phyloP scores from a whole-genome alignment of 805 yeast species.

The Candida chauliodis region DNA sequence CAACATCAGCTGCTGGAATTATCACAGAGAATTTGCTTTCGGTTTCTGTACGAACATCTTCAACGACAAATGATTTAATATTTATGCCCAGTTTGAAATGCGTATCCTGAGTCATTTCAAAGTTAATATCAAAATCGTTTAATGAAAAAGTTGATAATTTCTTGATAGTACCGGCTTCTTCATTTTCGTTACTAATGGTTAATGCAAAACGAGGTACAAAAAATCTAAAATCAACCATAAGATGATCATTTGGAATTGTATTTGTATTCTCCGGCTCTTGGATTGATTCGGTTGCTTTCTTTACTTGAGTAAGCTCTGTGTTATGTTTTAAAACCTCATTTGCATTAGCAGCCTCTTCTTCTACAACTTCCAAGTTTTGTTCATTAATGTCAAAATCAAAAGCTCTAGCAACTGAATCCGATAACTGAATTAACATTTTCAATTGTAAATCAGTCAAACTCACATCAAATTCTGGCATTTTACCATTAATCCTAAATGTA shows the following conservation, averaged over 20 bases:
- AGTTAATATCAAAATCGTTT: constrained; percentile 50
- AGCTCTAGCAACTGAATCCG: constrained; percentile 53
- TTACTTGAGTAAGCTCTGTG: not conserved
- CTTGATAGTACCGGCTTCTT: constrained; percentile 34
- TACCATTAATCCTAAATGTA: constrained; percentile 49
- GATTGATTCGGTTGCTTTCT: not conserved
- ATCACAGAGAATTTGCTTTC: constrained; percentile 76
- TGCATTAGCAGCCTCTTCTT: constrained; percentile 60
- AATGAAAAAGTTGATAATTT: constrained; percentile 43
- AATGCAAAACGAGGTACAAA: constrained; percentile 61
- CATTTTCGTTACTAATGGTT: constrained; percentile 45
- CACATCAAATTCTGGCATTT: constrained; percentile 59
- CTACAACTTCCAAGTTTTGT: constrained; percentile 45
- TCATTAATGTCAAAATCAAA: constrained; percentile 42
- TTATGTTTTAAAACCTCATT: constrained; percentile 43
- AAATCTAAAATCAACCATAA: constrained; percentile 47
- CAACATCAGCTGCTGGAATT: constrained; percentile 64
- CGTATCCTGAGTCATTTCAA: constrained; percentile 51
- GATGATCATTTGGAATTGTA: constrained; percentile 24
- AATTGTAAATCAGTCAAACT: constrained; percentile 73
- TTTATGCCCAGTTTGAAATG: constrained; percentile 58
- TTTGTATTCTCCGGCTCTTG: not conserved
- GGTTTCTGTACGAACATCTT: constrained; percentile 61
- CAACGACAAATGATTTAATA: constrained; percentile 70
- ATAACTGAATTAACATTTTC: constrained; percentile 50